Base-by-base conservation (phyloP, 2,329 filamentous ascomycete species). In the Apiospora koreana region DNA sequence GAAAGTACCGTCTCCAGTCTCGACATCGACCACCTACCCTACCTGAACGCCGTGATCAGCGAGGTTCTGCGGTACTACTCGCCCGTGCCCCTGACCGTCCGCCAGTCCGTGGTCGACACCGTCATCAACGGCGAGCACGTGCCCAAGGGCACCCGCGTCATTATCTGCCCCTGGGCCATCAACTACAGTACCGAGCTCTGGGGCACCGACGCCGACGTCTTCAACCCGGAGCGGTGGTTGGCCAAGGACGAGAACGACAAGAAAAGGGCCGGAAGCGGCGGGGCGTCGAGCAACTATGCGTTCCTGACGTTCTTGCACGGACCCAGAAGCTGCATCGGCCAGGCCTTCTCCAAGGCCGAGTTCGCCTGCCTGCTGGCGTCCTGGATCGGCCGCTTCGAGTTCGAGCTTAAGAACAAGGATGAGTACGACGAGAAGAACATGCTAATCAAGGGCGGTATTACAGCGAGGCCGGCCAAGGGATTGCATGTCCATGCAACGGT, bases 251-350 rank as follows among this genome's bases (percentile, higher is more conserved):
- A 76, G 46, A 18, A 79, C 41, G 80, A 81, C 71, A 81, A 80
- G 76, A 35, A 31, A 7, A 74, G 71, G 18, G 84, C 84, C 5
- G 90, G 90, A 69, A 89, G 88, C 54, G 94, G 94, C 8, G 93
- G 93, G 10, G 92, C 93, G 1, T 84, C 86, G 21, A 93, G 87
- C 74, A 96, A 95, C 80, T 97, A 92, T 78, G 88, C 91, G 0
- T 91, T 92, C 76, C 79, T 95, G 81, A 95, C 93, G 0, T 97
- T 97, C 81, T 80, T 97, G 71, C 94, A 97, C 78, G 95, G 95
- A 0, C 94, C 94, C 1, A 85, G 94, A 68, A 93, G 91, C 77
- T 97, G 95, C 78, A 97, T 97, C 75, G 95, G 94, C 0, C 88
- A 91, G 80, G 85, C 86, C 2, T 97, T 97, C 81, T 93, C 95